A percentile compares a stretch with the other conserved stretches of the same genome.
These are phyloP conservation scores for Herpetomonas samuelpessoai DNA, from an alignment of 208 protist species.

Conservation along the genomic window DNA sequence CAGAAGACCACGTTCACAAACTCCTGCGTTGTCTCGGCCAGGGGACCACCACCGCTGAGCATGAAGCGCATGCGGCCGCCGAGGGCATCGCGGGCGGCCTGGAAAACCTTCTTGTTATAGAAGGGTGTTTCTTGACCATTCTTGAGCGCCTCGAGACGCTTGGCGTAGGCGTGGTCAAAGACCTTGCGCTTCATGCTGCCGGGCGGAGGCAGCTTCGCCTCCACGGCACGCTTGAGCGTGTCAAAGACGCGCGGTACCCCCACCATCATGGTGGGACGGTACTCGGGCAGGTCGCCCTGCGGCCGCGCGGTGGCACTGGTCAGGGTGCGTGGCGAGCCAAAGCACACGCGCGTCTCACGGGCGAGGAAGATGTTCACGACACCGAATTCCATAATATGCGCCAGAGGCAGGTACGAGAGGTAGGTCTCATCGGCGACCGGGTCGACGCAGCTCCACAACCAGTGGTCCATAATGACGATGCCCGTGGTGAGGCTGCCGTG, in stretches of 20 bases:
- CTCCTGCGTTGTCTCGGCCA: slow-evolving; percentile 42
- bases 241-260: slow-evolving; percentile 75
- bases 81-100: slow-evolving; percentile 36
- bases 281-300: slow-evolving; percentile 45
- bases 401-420: slow-evolving; percentile 66
- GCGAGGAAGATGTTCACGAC: slow-evolving; percentile 43
- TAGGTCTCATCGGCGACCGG: slow-evolving; percentile 34
- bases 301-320: slow-evolving; percentile 27
- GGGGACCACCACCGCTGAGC: slow-evolving; percentile 61
- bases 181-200: slow-evolving; percentile 36
- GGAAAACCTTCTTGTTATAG: slow-evolving; percentile 68
- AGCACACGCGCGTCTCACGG: slow-evolving; percentile 29
- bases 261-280: slow-evolving; percentile 50
- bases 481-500: slow-evolving; percentile 34
- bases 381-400: slow-evolving; percentile 69
- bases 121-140: slow-evolving; percentile 48
- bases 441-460: slow-evolving; percentile 8
- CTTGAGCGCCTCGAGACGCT: slow-evolving; percentile 27
- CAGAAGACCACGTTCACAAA: slow-evolving; percentile 61
- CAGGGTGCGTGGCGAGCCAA: slow-evolving; percentile 39
- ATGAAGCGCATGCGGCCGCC: slow-evolving; percentile 50
- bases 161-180: slow-evolving; percentile 55
- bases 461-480: slow-evolving; percentile 12
- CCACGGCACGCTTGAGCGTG: slow-evolving; percentile 59
- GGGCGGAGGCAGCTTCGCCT: slow-evolving; percentile 33